Percentiles rank a stretch among this genome's conserved stretches.
Evolutionary conservation across 306 rosid species (phyloP).

Genomic region (Cercis canadensis): DNA sequence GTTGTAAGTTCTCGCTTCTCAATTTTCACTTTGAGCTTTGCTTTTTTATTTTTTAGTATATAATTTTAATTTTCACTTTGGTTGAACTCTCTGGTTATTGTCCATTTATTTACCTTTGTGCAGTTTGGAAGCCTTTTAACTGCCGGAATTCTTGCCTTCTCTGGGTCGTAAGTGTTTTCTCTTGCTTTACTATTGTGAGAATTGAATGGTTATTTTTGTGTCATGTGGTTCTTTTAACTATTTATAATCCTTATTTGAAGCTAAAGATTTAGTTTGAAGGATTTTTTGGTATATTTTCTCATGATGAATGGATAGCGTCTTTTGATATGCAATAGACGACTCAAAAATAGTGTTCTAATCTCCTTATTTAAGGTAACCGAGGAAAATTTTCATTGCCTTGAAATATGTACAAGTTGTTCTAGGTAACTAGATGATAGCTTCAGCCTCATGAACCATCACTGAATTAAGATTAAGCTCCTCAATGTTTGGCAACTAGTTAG

Average conservation of each 20-base stretch:
- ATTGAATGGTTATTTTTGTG: background rate
- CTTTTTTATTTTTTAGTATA: background rate
- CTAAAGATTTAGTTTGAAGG: too few species aligned
- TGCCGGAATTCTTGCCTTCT: conserved; percentile 82
- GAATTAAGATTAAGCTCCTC: background rate
- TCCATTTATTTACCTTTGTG: conserved; percentile 23
- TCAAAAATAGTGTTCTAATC: background rate
- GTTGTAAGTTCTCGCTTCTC: conserved; percentile 59
- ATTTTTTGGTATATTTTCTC: too few species aligned
- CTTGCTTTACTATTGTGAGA: background rate
- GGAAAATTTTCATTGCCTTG: background rate
- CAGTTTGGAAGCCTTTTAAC: conserved; percentile 96
- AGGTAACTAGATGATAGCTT: background rate
- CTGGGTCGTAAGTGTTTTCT: conserved; percentile 79
- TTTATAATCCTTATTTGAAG: too few species aligned
- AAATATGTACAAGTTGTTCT: background rate
- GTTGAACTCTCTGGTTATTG: background rate
- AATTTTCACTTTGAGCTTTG: background rate
- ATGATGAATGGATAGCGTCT: background rate
- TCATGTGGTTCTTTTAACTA: too few species aligned
- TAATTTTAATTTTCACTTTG: background rate
- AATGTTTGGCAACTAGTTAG: too few species aligned
- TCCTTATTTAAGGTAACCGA: background rate
- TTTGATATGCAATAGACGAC: background rate
- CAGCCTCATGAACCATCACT: background rate